A percentile compares a stretch with the other conserved stretches of the same genome.
phyloP scores from a whole-genome alignment of 192 early-diverging fungal genomes.

The Backusella tarrabulga region DNA sequence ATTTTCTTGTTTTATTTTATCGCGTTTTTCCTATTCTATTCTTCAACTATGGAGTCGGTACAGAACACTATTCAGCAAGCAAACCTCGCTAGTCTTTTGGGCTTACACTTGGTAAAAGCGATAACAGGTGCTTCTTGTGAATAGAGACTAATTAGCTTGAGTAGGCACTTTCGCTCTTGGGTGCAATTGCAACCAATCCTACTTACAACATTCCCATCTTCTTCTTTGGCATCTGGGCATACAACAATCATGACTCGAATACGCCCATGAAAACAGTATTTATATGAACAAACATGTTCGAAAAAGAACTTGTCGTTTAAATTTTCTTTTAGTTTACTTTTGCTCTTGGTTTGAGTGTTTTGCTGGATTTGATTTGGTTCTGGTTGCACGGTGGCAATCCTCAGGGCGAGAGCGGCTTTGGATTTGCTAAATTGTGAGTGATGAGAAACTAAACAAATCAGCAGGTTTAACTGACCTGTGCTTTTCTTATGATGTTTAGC shows the following conservation, averaged over 20 bases:
- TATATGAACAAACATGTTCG: background rate
- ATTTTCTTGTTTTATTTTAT: background rate
- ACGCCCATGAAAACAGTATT: conserved; percentile 50
- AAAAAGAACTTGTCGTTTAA: background rate
- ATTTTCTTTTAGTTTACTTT: conserved; percentile 43
- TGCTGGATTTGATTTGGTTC: conserved; percentile 49
- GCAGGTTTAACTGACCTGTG: background rate
- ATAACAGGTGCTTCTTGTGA: background rate
- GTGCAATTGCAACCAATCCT: conserved; percentile 43
- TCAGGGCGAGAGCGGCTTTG: conserved; percentile 41
- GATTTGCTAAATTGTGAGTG: conserved; percentile 29
- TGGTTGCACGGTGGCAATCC: conserved; percentile 40
- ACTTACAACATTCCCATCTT: conserved; percentile 53
- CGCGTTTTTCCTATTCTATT: conserved; percentile 1
- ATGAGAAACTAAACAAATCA: background rate
- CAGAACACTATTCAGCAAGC: conserved; percentile 30
- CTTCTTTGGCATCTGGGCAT: conserved; percentile 54
- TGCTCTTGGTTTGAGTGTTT: conserved; percentile 43
- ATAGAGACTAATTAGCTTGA: background rate
- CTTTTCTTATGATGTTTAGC: conserved; percentile 21
- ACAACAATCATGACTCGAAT: conserved; percentile 48
- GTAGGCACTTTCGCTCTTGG: conserved; percentile 47
- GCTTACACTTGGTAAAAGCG: conserved; percentile 29
- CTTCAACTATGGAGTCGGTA: conserved; percentile 23
- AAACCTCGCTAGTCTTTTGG: conserved; percentile 28